phyloP scores from a whole-genome alignment of 2,329 filamentous ascomycete species.

The Kalmusia sp. region DNA sequence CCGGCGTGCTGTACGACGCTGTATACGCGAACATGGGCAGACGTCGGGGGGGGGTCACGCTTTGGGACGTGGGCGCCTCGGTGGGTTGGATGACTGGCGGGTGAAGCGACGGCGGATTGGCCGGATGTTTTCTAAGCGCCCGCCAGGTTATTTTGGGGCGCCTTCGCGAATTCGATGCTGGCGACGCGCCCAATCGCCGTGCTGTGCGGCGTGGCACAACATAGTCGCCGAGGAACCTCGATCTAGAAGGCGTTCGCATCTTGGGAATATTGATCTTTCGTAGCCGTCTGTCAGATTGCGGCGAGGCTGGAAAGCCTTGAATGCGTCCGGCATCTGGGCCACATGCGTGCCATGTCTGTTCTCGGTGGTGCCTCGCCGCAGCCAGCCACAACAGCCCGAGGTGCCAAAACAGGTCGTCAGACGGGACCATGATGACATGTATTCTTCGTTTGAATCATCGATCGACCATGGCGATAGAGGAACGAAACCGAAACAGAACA shows the following conservation, averaged over 20 bases:
- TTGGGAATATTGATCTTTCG: neutral
- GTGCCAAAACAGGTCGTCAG: neutral
- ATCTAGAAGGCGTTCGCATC: slow-evolving; percentile 11
- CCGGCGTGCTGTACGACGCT: slow-evolving; percentile 16
- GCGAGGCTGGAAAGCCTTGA: neutral
- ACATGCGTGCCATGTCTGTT: neutral
- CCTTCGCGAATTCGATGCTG: slow-evolving; percentile 21
- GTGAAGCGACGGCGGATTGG: slow-evolving; percentile 38
- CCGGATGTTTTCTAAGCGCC: slow-evolving; percentile 40
- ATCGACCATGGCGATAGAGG: too few relatives aligned
- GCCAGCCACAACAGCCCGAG: neutral
- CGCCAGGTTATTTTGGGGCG: slow-evolving; percentile 38
- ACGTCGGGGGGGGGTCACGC: slow-evolving; percentile 27
- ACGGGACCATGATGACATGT: neutral
- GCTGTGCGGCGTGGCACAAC: slow-evolving; percentile 27
- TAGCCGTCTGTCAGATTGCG: neutral
- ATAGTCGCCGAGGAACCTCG: slow-evolving; percentile 34
- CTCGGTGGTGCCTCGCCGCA: neutral
- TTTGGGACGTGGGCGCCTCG: slow-evolving; percentile 30
- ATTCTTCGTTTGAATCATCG: neutral
- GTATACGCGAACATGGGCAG: slow-evolving; percentile 22
- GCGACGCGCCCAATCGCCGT: slow-evolving; percentile 31
- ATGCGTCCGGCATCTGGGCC: neutral
- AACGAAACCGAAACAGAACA: slow-evolving; percentile 12
- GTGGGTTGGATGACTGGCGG: slow-evolving; percentile 12